Evolutionary conservation across 2,329 filamentous ascomycete genomes (phyloP), one percentile per base, ranked within the genome.

Genomic region (Colletotrichum melonis): DNA sequence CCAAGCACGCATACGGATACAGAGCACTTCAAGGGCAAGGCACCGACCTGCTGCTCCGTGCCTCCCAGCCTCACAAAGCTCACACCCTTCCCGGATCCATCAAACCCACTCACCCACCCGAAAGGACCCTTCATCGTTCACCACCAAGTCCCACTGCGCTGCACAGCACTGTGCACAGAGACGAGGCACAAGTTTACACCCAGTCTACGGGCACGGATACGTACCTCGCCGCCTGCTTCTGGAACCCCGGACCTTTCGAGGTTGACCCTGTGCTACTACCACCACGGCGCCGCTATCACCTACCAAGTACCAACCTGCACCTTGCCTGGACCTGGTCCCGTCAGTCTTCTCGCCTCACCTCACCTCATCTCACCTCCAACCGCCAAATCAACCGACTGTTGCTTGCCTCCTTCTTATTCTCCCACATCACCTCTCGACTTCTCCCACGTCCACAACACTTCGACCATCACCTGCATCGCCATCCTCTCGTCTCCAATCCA

Each of bases 321-420:
- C 62, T 64, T 49, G 54, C 62, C 46, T 64, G 62, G 28, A 55
- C 62, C 46, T 55, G 52, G 62, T 55, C 62, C 62, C 30, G 46
- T 64, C 46, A 22, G 42, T 49, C 42, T 52, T 30, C 30, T 55
- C 22, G 46, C 60, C 46, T 63, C 46, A 54, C 62, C 62, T 64
- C 46, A 64, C 46, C 62, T 63, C 62, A 63, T 52, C 60, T 63
- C 28, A 63, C 60, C 60, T 62, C 59, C 38, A 24, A 30, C 26
- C 28, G n/a, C 30, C 14, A 22, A 38, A 9, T 19, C 49, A 42
- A 35, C 62, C n/a, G 32, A 35, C 30, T 26, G 26, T 22, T 49
- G 38, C 24, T 28, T 26, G 19, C 38, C 24, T 30, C 19, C 59
- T 42, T 35, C 28, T 46, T 30, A 26, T 28, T 38, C 22, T 30